Conservation (phyloP, 2,329 filamentous ascomycete species). For the Colletotrichum phormii region DNA sequence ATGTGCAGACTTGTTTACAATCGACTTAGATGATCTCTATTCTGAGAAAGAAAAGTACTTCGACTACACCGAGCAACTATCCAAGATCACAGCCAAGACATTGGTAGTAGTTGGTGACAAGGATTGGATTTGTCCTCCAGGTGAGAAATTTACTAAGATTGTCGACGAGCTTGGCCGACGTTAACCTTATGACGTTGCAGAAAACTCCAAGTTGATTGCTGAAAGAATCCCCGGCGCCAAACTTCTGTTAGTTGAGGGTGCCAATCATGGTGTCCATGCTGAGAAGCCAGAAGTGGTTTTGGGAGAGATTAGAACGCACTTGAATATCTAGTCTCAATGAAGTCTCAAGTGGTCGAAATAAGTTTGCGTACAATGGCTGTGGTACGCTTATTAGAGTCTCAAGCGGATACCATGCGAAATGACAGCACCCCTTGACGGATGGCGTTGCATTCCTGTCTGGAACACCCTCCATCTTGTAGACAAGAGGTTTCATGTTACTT, state of each 20-base stretch:
- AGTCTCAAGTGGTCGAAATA: no score
- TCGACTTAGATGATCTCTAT: slow-evolving; percentile 47
- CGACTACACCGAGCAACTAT: slow-evolving; percentile 47
- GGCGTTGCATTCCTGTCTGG: neutral
- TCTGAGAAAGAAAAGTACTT: slow-evolving; percentile 51
- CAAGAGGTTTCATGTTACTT: neutral
- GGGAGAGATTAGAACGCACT: slow-evolving; percentile 39
- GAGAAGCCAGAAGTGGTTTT: slow-evolving; percentile 48
- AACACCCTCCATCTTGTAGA: neutral
- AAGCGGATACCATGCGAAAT: no score
- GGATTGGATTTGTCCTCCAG: slow-evolving; percentile 54
- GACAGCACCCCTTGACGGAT: neutral
- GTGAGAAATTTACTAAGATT: slow-evolving; percentile 36
- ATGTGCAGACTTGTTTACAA: neutral
- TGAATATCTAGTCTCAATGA: slow-evolving; percentile 10
- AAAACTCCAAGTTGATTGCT: slow-evolving; percentile 47
- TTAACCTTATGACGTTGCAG: slow-evolving; percentile 31
- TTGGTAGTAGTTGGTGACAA: slow-evolving; percentile 50
- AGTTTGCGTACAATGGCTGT: no score
- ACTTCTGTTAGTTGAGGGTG: slow-evolving; percentile 44
- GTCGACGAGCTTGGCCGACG: neutral
- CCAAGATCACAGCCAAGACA: slow-evolving; percentile 46
- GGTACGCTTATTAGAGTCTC: no score
- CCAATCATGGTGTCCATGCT: slow-evolving; percentile 51
- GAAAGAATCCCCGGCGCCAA: slow-evolving; percentile 42